phyloP scores from a whole-genome alignment of 805 yeast genomes.

The Wickerhamomyces sydowiorum region DNA sequence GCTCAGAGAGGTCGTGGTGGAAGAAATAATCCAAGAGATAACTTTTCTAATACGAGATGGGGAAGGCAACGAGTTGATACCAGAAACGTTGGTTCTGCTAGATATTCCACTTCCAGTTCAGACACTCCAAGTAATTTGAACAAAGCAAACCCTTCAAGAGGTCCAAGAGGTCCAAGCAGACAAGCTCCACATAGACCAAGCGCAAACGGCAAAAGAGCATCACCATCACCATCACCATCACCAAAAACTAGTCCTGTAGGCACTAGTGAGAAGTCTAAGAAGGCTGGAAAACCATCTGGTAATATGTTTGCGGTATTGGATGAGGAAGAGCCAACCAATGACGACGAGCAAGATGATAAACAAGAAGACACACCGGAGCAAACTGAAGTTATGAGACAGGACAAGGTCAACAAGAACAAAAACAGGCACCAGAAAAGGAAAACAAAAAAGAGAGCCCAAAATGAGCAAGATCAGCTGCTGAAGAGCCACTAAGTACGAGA shows the following conservation, averaged over 20 bases:
- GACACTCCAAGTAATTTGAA: constrained; percentile 32
- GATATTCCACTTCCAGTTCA: constrained; percentile 30
- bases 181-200: constrained; percentile 2
- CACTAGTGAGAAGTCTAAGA: constrained; percentile 27
- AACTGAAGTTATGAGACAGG: background rate
- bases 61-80: constrained; percentile 41
- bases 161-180: constrained; percentile 1
- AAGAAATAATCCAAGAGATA: constrained; percentile 44
- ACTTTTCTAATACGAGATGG: constrained; percentile 46
- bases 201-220: background rate
- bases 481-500: no score
- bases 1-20: constrained; percentile 34
- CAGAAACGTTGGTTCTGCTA: constrained; percentile 35
- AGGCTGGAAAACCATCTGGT: constrained; percentile 15
- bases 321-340: no score
- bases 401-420: constrained; percentile 20
- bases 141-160: constrained; percentile 16
- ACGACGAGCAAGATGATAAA: constrained; percentile 25
- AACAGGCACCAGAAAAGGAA: constrained; percentile 7
- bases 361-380: no score
- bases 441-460: constrained; percentile 4
- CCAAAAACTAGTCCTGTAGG: constrained; percentile 12
- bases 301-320: constrained; percentile 55
- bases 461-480: no score
- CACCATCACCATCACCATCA: no score